phyloP scores from a whole-genome alignment of 805 yeast species.

The Spencermartinsiella europaea region DNA sequence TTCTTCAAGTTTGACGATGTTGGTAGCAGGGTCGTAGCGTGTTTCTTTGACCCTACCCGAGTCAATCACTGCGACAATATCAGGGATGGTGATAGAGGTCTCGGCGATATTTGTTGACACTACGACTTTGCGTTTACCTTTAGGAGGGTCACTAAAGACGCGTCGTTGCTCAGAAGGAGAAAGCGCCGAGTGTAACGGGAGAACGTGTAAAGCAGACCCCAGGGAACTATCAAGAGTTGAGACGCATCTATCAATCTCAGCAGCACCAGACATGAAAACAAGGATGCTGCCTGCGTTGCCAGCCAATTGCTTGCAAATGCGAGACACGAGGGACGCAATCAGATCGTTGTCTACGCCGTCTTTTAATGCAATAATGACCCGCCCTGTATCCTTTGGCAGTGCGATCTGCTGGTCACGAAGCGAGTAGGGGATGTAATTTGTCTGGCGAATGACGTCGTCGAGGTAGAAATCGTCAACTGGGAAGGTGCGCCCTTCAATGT shows the following conservation, averaged over 20 bases:
- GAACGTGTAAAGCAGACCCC: slow-evolving; percentile 35
- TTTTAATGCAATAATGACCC: slow-evolving; percentile 27
- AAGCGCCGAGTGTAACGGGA: slow-evolving; percentile 88
- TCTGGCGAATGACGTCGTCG: slow-evolving; percentile 54
- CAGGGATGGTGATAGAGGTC: slow-evolving; percentile 94
- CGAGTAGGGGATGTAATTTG: slow-evolving; percentile 44
- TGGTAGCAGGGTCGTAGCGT: slow-evolving; percentile 60
- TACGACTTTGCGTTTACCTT: slow-evolving; percentile 65
- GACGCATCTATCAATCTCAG: slow-evolving; percentile 64
- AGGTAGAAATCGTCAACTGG: slow-evolving; percentile 78
- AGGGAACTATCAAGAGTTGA: slow-evolving; percentile 33
- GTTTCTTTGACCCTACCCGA: slow-evolving; percentile 79
- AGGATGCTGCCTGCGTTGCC: slow-evolving; percentile 65
- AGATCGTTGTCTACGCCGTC: slow-evolving; percentile 64
- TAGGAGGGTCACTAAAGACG: slow-evolving; percentile 57
- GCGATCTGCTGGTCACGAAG: slow-evolving; percentile 19
- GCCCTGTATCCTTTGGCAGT: slow-evolving; percentile 24
- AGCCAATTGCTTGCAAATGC: slow-evolving; percentile 47
- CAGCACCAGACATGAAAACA: slow-evolving; percentile 84
- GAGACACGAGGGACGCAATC: slow-evolving; percentile 49
- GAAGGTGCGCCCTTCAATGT: slow-evolving; percentile 89
- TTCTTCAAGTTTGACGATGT: slow-evolving; percentile 68
- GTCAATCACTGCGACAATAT: slow-evolving; percentile 87
- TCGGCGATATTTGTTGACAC: slow-evolving; percentile 94
- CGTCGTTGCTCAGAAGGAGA: slow-evolving; percentile 74